phyloP scores from a whole-genome alignment of 305 asterid species.

The Fraxinus platypoda region DNA sequence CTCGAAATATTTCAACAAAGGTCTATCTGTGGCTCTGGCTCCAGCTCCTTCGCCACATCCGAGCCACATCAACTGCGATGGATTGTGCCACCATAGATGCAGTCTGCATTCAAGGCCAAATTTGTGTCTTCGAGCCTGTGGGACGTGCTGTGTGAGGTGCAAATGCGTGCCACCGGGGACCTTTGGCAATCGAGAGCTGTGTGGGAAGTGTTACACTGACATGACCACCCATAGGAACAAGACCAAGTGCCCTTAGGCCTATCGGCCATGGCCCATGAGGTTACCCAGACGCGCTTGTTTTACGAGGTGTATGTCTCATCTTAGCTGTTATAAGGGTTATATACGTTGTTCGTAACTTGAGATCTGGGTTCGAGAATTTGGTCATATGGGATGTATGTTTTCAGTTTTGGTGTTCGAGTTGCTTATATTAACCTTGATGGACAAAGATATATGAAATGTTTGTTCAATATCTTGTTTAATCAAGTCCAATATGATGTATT shows the following conservation, averaged over 20 bases:
- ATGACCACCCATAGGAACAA: slow-evolving; percentile 39
- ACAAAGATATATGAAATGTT: not conserved
- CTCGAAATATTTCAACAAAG: slow-evolving; percentile 10
- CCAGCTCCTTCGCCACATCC: slow-evolving; percentile 25
- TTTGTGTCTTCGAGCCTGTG: slow-evolving; percentile 60
- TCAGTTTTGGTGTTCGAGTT: not conserved
- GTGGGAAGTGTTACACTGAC: slow-evolving; percentile 38
- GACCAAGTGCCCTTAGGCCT: slow-evolving; percentile 37
- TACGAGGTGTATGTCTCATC: not conserved
- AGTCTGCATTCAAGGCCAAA: slow-evolving; percentile 49
- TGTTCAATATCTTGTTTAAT: not conserved
- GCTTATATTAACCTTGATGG: not conserved
- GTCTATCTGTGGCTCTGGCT: not conserved
- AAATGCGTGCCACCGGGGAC: slow-evolving; percentile 72
- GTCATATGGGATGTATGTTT: not conserved
- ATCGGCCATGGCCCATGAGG: not conserved
- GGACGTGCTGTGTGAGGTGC: slow-evolving; percentile 57
- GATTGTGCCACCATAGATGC: slow-evolving; percentile 44
- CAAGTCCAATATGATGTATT: not conserved
- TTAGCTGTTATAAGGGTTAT: not conserved
- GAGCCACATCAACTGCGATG: slow-evolving; percentile 27
- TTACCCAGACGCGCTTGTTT: not conserved
- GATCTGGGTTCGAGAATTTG: not conserved
- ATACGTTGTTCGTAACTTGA: not conserved
- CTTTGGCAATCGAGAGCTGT: slow-evolving; percentile 46